Conservation (phyloP, 352 stramenopile species). For the Phytophthora lateralis region DNA sequence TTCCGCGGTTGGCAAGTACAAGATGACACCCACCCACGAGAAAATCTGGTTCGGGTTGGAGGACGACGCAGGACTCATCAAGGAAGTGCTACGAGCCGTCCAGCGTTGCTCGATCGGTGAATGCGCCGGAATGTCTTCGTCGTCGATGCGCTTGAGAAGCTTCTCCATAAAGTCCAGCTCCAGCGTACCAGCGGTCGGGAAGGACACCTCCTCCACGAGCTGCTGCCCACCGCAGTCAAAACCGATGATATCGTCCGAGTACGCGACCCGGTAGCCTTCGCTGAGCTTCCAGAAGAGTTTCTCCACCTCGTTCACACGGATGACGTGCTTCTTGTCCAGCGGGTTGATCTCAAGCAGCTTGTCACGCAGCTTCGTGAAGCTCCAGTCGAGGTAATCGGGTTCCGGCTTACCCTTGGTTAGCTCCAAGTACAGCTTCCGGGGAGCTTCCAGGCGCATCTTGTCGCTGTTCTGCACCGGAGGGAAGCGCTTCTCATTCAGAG, state of each 20-base stretch:
- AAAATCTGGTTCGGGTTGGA: slow-evolving; percentile 75
- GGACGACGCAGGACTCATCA: slow-evolving; percentile 92
- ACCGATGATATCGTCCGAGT: slow-evolving; percentile 95
- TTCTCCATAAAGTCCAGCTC: slow-evolving; percentile 95
- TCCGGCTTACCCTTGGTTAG: slow-evolving; percentile 60
- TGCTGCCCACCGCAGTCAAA: slow-evolving; percentile 99
- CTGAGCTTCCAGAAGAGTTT: slow-evolving; percentile 95
- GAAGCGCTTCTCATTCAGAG: slow-evolving; percentile 44
- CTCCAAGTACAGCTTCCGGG: slow-evolving; percentile 83
- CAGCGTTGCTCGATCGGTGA: slow-evolving; percentile 98
- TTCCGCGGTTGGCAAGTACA: slow-evolving; percentile 92
- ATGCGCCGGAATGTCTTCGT: slow-evolving; percentile 92
- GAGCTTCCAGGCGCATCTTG: slow-evolving; percentile 73
- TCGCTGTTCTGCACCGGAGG: slow-evolving; percentile 50
- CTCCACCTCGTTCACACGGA: slow-evolving; percentile 94
- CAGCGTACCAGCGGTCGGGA: slow-evolving; percentile 79
- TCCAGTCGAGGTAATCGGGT: slow-evolving; percentile 75
- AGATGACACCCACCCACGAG: slow-evolving; percentile 98
- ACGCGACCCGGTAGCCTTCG: slow-evolving; percentile 90
- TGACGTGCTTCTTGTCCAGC: slow-evolving; percentile 93
- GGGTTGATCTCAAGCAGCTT: slow-evolving; percentile 85
- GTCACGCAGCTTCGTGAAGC: slow-evolving; percentile 86
- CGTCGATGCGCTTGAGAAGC: slow-evolving; percentile 93
- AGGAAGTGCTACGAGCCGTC: slow-evolving; percentile 90
- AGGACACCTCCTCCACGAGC: slow-evolving; percentile 97